A percentile compares a stretch with the other conserved stretches of the same genome.
phyloP scores from a whole-genome alignment of 2,329 filamentous ascomycete genomes.

The Fusarium pseudocircinatum region DNA sequence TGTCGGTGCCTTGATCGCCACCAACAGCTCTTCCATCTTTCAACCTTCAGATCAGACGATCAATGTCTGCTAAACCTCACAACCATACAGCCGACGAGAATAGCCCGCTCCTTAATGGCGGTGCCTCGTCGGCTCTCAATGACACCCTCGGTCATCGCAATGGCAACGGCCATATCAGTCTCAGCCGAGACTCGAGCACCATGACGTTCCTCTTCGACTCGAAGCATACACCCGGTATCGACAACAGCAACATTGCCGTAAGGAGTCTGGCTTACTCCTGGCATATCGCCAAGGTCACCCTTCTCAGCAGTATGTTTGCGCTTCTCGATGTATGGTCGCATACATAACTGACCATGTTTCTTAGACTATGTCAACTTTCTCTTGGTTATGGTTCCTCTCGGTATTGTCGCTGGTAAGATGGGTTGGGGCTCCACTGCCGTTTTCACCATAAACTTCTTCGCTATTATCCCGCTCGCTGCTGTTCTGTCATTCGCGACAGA shows the following conservation, averaged over 20 bases:
- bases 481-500: constrained; percentile 82
- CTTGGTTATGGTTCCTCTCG: constrained; percentile 78
- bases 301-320: constrained; percentile 65
- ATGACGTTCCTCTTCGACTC: constrained; percentile 59
- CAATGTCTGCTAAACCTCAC: constrained; percentile 47
- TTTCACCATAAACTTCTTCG: constrained; percentile 82
- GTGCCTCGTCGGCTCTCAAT: constrained; percentile 39
- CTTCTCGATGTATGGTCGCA: neutral
- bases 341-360: constrained; percentile 5
- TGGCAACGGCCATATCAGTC: constrained; percentile 38
- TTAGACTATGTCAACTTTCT: constrained; percentile 73
- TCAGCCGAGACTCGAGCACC: constrained; percentile 37
- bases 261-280: constrained; percentile 59
- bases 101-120: constrained; percentile 56
- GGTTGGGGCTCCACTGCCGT: constrained; percentile 73
- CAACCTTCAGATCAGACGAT: constrained; percentile 40
- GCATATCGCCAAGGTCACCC: constrained; percentile 66
- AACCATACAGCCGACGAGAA: constrained; percentile 48
- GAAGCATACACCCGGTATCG: constrained; percentile 61
- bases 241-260: constrained; percentile 58
- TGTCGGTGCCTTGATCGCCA: constrained; percentile 41
- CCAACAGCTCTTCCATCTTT: constrained; percentile 42
- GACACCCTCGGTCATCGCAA: constrained; percentile 25
- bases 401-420: constrained; percentile 72
- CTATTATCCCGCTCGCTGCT: constrained; percentile 79